Percentiles rank a stretch among this genome's conserved stretches.
These are phyloP conservation scores for Solanum peruvianum DNA, from an alignment of 257 asterid genomes.

Conservation along the genomic window DNA sequence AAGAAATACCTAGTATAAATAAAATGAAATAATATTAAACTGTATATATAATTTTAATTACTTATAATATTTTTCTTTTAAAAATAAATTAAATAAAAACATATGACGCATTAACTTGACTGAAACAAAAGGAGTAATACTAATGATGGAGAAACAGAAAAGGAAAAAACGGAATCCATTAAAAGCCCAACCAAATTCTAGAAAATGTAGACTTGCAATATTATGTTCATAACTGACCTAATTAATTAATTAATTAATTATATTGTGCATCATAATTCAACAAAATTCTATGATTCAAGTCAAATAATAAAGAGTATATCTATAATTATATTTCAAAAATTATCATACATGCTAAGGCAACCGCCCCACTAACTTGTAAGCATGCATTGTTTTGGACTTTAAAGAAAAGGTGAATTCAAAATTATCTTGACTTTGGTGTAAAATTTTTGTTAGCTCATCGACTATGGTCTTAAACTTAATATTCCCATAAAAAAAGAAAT, in stretches of 20 bases:
- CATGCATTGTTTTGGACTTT: background rate
- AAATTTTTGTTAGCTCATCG: background rate
- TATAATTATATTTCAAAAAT: background rate
- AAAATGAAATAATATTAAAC: background rate
- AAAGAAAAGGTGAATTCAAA: background rate
- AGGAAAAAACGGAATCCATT: background rate
- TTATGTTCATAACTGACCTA: background rate
- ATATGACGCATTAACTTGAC: background rate
- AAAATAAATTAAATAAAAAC: background rate
- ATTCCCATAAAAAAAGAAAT: background rate
- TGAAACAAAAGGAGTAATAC: background rate
- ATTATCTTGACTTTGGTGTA: background rate
- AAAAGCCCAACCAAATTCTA: background rate
- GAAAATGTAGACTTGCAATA: background rate
- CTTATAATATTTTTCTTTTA: background rate
- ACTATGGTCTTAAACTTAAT: background rate
- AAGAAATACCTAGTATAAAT: background rate
- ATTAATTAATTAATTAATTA: background rate
- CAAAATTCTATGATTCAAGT: background rate
- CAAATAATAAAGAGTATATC: background rate
- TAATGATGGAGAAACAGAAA: background rate
- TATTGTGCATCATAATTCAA: background rate
- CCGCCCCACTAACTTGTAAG: background rate
- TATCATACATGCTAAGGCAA: background rate
- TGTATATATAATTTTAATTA: background rate